Conservation (phyloP, 148 eudicot species). For the Vaccinium macrocarpon region DNA sequence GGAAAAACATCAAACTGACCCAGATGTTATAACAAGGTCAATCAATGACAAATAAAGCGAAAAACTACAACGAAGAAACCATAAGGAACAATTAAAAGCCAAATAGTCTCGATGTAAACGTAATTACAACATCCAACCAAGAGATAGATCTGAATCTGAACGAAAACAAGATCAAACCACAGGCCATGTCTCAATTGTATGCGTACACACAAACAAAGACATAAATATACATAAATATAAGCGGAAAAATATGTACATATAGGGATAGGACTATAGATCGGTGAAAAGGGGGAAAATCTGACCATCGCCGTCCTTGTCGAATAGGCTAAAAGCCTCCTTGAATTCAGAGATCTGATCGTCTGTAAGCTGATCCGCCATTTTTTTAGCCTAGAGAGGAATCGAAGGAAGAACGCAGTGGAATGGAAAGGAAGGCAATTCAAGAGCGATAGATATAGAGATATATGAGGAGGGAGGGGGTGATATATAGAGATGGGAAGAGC, state of each 20-base stretch:
- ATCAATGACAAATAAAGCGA: background rate
- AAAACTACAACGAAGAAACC: background rate
- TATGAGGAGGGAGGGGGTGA: background rate
- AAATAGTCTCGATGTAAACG: background rate
- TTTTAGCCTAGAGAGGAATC: background rate
- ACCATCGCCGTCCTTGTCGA: constrained; percentile 19
- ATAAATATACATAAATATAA: background rate
- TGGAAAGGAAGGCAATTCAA: background rate
- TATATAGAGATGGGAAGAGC: background rate
- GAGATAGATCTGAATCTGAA: constrained; percentile 14
- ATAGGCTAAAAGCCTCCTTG: constrained; percentile 14
- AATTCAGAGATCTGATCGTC: constrained; percentile 17
- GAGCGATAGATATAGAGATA: background rate
- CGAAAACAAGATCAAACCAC: background rate
- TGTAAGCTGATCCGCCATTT: constrained; percentile 15
- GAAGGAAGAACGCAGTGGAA: background rate
- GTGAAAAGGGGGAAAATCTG: background rate
- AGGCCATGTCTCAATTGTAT: background rate
- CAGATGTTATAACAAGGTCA: background rate
- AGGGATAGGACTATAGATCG: background rate
- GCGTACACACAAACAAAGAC: background rate
- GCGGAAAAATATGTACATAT: background rate
- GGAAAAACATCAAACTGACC: background rate
- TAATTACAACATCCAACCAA: background rate
- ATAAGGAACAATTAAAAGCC: background rate